phyloP scores from a whole-genome alignment of 352 stramenopile species.

The Globisporangium cederbergense region DNA sequence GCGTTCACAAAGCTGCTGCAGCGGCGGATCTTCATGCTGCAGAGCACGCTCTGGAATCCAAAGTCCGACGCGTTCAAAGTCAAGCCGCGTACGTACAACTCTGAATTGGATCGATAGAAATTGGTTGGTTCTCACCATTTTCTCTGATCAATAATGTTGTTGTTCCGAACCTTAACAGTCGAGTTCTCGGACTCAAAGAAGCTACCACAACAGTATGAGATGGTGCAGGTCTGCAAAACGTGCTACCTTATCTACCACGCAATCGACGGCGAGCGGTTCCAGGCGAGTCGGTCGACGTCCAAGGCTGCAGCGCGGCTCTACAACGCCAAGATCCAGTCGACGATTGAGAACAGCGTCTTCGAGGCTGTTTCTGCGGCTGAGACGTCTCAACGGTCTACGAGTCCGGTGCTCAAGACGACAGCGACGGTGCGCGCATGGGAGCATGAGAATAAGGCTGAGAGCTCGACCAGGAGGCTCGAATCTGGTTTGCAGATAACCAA shows the following conservation, averaged over 20 bases:
- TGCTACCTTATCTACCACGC: slow-evolving; percentile 54
- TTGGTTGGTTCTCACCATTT: neutral
- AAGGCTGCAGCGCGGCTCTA: slow-evolving; percentile 29
- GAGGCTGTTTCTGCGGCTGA: neutral
- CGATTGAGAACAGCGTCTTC: neutral
- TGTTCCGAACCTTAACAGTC: slow-evolving; percentile 24
- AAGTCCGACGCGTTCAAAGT: slow-evolving; percentile 54
- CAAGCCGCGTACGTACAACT: slow-evolving; percentile 35
- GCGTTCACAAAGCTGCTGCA: slow-evolving; percentile 49
- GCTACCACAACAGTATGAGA: slow-evolving; percentile 46
- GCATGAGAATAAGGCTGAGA: neutral
- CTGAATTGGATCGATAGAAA: neutral
- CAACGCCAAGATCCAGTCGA: slow-evolving; percentile 21
- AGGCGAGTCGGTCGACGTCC: slow-evolving; percentile 33
- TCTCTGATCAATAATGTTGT: neutral
- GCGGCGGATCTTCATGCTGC: slow-evolving; percentile 63
- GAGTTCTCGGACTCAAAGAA: slow-evolving; percentile 43
- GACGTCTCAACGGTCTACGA: neutral
- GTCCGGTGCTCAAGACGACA: neutral
- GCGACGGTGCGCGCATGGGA: slow-evolving; percentile 3
- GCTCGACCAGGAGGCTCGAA: neutral
- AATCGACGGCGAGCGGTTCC: slow-evolving; percentile 42
- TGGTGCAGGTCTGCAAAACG: slow-evolving; percentile 37
- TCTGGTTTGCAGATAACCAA: neutral
- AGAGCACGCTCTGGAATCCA: slow-evolving; percentile 68